Evolutionary conservation across 331 rosid species (phyloP), one percentile per base, ranked within the genome.

Genomic region (Quercus tomentella): DNA sequence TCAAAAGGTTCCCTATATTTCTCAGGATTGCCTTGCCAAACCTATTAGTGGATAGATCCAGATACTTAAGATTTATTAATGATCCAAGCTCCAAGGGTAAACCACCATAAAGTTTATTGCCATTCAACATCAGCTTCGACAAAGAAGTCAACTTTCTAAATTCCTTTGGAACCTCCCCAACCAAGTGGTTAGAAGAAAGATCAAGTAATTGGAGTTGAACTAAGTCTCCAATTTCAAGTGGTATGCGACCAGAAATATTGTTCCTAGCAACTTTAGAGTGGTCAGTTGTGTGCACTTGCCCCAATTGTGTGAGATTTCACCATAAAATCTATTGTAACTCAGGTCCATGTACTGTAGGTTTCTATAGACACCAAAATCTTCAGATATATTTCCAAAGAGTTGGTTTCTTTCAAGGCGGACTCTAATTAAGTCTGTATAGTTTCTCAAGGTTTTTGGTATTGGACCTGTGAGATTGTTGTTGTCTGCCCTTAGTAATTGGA

Each of bases 101-200:
- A 60, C 2, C 67, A 22, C 67, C 67, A 23, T 7, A 43, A 9
- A 21, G 31, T 22, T 41, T 56, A 41, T 70, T 70, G 33, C 52
- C 52, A 37, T 51, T 70, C 18, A 70, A 20, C 8, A 0, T n/a
- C 9, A 70, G 2, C 17, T 70, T 0, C 2, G 10, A 8, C 33
- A 62, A 16, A 22, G 18, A 62, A 4, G 31, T 7, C 69, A 62
- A 62, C 69, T 62, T 62, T 12, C 69, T 3, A 10, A 62, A 7
- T 22, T 62, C 69, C 23, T 62, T 16, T 8, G 84, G 84, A 41
- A 81, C 51, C 23, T 55, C 37, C 7, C 77, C 84, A 11, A 57
- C 61, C 6, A 81, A 23, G 18, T 62, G 71, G 70, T 70, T 81
- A 55, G 17, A 22, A 62, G 69, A 22, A 31, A 62, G 18, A 25